Conservation (phyloP, 495 filamentous ascomycete genomes). For the Penicillium bialowiezense region DNA sequence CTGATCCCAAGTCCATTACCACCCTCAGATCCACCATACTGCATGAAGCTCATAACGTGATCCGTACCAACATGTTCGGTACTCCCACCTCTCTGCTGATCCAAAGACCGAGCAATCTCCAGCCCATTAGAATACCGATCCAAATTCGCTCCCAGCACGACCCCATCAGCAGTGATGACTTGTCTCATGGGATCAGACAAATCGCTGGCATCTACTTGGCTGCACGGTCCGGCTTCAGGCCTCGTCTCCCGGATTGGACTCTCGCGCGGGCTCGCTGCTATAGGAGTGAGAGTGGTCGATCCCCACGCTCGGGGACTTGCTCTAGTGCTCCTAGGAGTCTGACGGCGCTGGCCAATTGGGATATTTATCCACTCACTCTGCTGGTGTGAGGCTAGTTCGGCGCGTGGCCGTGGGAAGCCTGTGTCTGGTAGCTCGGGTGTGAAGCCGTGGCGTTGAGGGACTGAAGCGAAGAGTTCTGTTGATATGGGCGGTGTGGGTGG, state of each 20-base stretch:
- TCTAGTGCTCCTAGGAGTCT: neutral
- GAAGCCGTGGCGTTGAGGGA: slow-evolving; percentile 2
- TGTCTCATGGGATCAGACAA: neutral
- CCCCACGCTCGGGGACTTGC: neutral
- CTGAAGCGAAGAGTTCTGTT: slow-evolving; percentile 5
- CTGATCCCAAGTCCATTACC: neutral
- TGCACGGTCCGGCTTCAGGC: no score
- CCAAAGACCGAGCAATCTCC: neutral
- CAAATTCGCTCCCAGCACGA: slow-evolving; percentile 31
- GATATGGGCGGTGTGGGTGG: slow-evolving; percentile 2
- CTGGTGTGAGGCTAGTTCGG: slow-evolving; percentile 26
- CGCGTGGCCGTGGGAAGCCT: slow-evolving; percentile 26
- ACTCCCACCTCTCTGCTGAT: neutral
- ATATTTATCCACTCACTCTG: slow-evolving; percentile 37
- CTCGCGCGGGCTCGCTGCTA: neutral
- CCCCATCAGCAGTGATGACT: slow-evolving; percentile 28
- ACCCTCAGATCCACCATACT: slow-evolving; percentile 15
- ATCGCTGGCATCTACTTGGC: no score
- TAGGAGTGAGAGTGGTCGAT: neutral
- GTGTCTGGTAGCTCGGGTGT: slow-evolving; percentile 34
- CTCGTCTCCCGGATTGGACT: neutral
- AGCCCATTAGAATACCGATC: slow-evolving; percentile 13
- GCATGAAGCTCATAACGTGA: slow-evolving; percentile 41
- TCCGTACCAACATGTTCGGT: neutral
- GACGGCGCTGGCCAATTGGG: slow-evolving; percentile 12